Evolutionary conservation across 2,329 filamentous ascomycete genomes (phyloP).

Genomic region (Fusarium sp.): DNA sequence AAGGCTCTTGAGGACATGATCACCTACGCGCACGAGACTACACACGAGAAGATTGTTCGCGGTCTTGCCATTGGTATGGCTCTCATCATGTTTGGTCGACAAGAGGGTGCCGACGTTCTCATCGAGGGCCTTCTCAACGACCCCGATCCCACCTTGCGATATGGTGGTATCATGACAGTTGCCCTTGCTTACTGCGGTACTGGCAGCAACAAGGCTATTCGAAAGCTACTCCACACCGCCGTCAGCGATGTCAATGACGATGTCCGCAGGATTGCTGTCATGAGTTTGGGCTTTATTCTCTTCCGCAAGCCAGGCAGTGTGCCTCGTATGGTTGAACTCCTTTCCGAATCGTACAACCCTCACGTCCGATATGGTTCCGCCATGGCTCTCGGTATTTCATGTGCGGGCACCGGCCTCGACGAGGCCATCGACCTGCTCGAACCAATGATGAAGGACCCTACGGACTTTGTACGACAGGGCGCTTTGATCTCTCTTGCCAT

Average conservation of each 20-base stretch:
- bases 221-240: slow-evolving; percentile 92
- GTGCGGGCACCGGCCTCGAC: slow-evolving; percentile 92
- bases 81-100: slow-evolving; percentile 95
- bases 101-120: slow-evolving; percentile 93
- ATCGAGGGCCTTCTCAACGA: slow-evolving; percentile 94
- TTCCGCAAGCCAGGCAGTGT: slow-evolving; percentile 98
- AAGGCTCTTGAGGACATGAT: slow-evolving; percentile 97
- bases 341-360: slow-evolving; percentile 98
- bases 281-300: slow-evolving; percentile 97
- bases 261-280: slow-evolving; percentile 92
- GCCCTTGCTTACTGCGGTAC: slow-evolving; percentile 97
- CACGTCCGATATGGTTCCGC: slow-evolving; percentile 97
- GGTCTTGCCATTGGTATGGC: slow-evolving; percentile 97
- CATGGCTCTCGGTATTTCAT: slow-evolving; percentile 98
- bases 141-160: slow-evolving; percentile 90
- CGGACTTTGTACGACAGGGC: slow-evolving; percentile 97
- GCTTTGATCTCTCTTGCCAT: slow-evolving; percentile 93
- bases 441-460: slow-evolving; percentile 99
- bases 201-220: slow-evolving; percentile 97
- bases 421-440: slow-evolving; percentile 97
- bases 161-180: slow-evolving; percentile 98
- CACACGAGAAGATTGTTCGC: slow-evolving; percentile 98
- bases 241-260: slow-evolving; percentile 99
- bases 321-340: slow-evolving; percentile 96
- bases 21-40: slow-evolving; percentile 95